These are phyloP conservation scores for Capsicum rhomboideum DNA, from an alignment of 257 asterid species.

Conservation along the genomic window DNA sequence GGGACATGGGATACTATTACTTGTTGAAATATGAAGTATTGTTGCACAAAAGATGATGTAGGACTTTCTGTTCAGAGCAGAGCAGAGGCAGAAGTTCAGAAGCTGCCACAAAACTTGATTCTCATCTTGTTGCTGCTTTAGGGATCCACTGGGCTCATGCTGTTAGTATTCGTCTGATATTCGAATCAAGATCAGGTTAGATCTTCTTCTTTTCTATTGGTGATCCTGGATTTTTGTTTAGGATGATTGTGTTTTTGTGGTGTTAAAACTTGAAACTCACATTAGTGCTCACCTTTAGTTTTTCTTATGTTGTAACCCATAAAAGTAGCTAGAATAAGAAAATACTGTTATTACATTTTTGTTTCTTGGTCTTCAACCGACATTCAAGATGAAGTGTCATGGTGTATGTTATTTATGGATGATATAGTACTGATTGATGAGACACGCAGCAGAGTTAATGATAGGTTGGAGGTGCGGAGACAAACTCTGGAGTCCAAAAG, in stretches of 20 bases:
- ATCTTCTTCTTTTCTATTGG: constrained; percentile 3
- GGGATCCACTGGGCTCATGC: constrained; percentile 96
- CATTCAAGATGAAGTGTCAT: too few species aligned
- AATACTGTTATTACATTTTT: not conserved
- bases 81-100: constrained; percentile 20
- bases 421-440: too few species aligned
- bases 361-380: not conserved
- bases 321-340: not conserved
- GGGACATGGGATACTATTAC: not conserved
- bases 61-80: constrained; percentile 35
- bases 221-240: constrained; percentile 3
- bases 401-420: too few species aligned
- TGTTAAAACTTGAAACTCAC: not conserved
- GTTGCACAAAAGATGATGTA: not conserved
- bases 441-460: too few species aligned
- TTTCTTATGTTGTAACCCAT: not conserved
- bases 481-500: too few species aligned
- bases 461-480: too few species aligned
- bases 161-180: constrained; percentile 67
- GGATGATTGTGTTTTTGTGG: not conserved
- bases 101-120: constrained; percentile 31
- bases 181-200: constrained; percentile 75
- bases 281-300: not conserved
- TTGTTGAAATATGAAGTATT: not conserved
- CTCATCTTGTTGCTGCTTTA: constrained; percentile 85